These are phyloP conservation scores for Naganishia liquefaciens DNA, from an alignment of 1,284 basidiomycete genomes.

Conservation along the genomic window DNA sequence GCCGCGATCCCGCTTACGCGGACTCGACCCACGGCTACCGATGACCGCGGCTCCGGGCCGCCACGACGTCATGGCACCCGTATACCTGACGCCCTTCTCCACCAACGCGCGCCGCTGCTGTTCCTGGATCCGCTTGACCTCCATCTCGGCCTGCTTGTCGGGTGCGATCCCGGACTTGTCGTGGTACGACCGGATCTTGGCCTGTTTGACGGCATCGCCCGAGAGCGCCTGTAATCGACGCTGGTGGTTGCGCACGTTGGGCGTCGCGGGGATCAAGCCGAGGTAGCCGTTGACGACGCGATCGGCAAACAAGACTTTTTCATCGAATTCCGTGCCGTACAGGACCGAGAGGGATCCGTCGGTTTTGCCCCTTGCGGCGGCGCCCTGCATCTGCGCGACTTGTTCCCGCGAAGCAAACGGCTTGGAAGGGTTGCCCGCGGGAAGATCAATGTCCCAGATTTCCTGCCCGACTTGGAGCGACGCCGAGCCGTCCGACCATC, in stretches of 20 bases:
- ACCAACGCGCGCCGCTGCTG: constrained; percentile 21
- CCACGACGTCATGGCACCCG: constrained; percentile 29
- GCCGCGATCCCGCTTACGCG: constrained; percentile 11
- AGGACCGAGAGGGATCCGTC: constrained; percentile 30
- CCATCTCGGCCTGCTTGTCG: constrained; percentile 30
- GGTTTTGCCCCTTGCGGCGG: background rate
- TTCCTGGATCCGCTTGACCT: constrained; percentile 29
- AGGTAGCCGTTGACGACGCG: constrained; percentile 33
- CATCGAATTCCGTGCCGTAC: constrained; percentile 28
- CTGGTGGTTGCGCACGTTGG: constrained; percentile 30
- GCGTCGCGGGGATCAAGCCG: constrained; percentile 29
- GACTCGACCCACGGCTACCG: constrained; percentile 20
- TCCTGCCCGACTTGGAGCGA: constrained; percentile 51
- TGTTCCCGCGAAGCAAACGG: constrained; percentile 17
- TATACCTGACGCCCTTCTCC: constrained; percentile 28
- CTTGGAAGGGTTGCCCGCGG: constrained; percentile 23
- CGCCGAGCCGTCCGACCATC: constrained; percentile 53
- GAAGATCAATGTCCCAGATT: constrained; percentile 48
- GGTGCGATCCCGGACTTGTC: constrained; percentile 32
- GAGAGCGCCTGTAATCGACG: constrained; percentile 24
- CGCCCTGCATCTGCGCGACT: background rate
- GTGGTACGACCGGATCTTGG: constrained; percentile 30
- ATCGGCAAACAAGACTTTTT: constrained; percentile 30
- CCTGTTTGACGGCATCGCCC: constrained; percentile 26
- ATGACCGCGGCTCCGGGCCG: constrained; percentile 18